phyloP scores from a whole-genome alignment of 2,329 filamentous ascomycete species.

The Cercospora janseana region DNA sequence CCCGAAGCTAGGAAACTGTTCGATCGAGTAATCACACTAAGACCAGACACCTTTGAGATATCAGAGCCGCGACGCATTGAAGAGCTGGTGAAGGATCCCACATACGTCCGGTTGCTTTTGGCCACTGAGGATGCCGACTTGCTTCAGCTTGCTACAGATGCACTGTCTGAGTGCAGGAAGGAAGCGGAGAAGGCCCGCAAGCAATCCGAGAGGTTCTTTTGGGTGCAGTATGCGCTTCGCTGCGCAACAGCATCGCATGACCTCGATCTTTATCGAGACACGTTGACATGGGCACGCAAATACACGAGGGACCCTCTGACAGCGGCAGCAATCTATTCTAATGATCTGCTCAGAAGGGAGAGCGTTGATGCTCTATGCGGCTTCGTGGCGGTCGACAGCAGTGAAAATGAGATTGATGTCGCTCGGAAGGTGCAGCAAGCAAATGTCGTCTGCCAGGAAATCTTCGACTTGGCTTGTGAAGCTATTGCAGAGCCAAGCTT shows the following conservation, averaged over 20 bases:
- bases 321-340: conserved; percentile 29
- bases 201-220: conserved; percentile 34
- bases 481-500: conserved; percentile 39
- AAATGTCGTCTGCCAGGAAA: conserved; percentile 33
- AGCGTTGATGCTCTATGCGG: conserved; percentile 26
- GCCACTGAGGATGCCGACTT: conserved; percentile 11
- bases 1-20: conserved; percentile 11
- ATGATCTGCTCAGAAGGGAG: conserved; percentile 27
- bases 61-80: not conserved
- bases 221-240: conserved; percentile 33
- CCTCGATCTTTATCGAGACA: conserved; percentile 34
- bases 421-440: conserved; percentile 27
- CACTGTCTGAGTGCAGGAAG: conserved; percentile 29
- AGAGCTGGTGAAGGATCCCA: conserved; percentile 10
- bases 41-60: conserved; percentile 2
- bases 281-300: conserved; percentile 39
- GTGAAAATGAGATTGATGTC: conserved; percentile 19
- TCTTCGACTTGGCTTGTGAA: conserved; percentile 36
- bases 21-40: conserved; percentile 13
- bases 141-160: conserved; percentile 11
- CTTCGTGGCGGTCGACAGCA: not conserved
- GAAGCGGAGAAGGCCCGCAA: conserved; percentile 30
- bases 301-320: conserved; percentile 41
- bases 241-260: conserved; percentile 39
- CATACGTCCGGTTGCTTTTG: conserved; percentile 17